Percentiles rank a stretch among this genome's conserved stretches.
Conservation (phyloP, 306 rosid species). For the Crotalaria pallida region DNA sequence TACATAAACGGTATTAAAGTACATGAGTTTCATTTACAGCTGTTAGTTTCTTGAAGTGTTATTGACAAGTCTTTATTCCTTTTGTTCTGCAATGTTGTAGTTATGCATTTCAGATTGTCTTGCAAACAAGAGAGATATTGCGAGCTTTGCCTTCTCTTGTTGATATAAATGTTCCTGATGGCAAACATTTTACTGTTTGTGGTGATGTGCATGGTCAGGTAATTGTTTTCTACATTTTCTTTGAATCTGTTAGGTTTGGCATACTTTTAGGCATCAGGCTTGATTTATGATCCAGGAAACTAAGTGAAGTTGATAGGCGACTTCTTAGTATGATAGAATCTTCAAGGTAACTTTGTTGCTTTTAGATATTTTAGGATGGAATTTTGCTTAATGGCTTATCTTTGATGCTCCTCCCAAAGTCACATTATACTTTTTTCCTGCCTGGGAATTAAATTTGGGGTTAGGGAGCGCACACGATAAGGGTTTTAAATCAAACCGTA, state of each 20-base stretch:
- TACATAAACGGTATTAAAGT: conserved; percentile 77
- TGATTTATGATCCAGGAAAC: neutral
- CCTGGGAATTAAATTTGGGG: too few species aligned
- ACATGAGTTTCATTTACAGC: neutral
- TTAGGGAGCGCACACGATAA: too few species aligned
- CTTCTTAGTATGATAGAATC: neutral
- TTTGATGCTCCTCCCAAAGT: neutral
- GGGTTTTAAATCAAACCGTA: too few species aligned
- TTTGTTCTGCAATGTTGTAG: conserved; percentile 35
- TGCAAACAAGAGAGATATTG: conserved; percentile 75
- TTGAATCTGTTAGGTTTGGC: neutral
- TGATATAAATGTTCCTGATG: conserved; percentile 65
- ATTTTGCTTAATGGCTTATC: neutral
- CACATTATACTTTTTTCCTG: too few species aligned
- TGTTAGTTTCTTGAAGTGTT: conserved; percentile 13
- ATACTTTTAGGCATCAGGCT: conserved; percentile 2
- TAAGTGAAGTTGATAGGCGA: conserved; percentile 6
- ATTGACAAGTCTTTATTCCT: conserved; percentile 11
- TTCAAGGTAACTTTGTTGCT: neutral
- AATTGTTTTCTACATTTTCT: conserved; percentile 21
- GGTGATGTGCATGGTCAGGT: conserved; percentile 99
- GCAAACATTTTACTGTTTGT: conserved; percentile 88
- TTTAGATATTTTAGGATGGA: neutral
- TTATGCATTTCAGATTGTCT: conserved; percentile 91
- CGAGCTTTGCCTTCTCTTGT: conserved; percentile 86